Conservation (phyloP, 2,329 filamentous ascomycete species). For the Hypoxylon sp. region DNA sequence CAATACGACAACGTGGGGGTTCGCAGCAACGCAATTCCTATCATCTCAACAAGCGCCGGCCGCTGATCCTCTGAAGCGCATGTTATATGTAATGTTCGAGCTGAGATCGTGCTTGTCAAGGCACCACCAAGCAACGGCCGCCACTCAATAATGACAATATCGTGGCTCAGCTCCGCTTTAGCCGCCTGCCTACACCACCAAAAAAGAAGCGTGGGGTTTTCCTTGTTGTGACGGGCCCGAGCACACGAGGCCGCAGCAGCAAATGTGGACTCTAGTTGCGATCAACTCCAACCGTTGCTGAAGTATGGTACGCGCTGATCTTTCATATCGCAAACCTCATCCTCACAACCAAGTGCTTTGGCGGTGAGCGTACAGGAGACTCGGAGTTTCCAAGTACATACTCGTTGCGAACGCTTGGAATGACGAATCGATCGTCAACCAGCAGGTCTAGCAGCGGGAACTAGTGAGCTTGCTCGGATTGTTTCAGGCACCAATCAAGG, state of each 20-base stretch:
- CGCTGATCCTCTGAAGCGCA: conserved; percentile 21
- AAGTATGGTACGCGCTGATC: conserved; percentile 40
- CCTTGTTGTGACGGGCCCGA: conserved; percentile 22
- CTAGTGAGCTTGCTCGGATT: conserved; percentile 31
- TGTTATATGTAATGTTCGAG: conserved; percentile 20
- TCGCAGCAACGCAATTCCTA: conserved; percentile 10
- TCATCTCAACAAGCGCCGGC: conserved; percentile 23
- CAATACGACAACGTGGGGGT: conserved; percentile 33
- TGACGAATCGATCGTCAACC: conserved; percentile 25
- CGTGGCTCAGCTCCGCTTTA: conserved; percentile 42
- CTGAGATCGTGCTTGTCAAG: conserved; percentile 28
- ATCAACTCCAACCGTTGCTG: conserved; percentile 36
- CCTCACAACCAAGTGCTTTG: conserved; percentile 18
- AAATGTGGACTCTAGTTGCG: conserved; percentile 24
- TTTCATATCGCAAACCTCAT: conserved; percentile 30
- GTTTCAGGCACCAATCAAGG: conserved; percentile 24
- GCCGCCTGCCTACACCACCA: conserved; percentile 35
- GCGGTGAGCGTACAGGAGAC: conserved; percentile 32
- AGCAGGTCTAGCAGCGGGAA: conserved; percentile 32
- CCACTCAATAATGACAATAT: conserved; percentile 19
- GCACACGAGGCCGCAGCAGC: conserved; percentile 35
- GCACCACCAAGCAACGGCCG: conserved; percentile 33
- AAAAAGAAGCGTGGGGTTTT: conserved; percentile 36
- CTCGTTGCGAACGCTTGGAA: conserved; percentile 25
- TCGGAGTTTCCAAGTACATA: conserved; percentile 11